Percentiles rank a stretch among this genome's conserved stretches.
Evolutionary conservation across 2,329 filamentous ascomycete species (phyloP).

Genomic region (Graphiopsis chlorocephala): DNA sequence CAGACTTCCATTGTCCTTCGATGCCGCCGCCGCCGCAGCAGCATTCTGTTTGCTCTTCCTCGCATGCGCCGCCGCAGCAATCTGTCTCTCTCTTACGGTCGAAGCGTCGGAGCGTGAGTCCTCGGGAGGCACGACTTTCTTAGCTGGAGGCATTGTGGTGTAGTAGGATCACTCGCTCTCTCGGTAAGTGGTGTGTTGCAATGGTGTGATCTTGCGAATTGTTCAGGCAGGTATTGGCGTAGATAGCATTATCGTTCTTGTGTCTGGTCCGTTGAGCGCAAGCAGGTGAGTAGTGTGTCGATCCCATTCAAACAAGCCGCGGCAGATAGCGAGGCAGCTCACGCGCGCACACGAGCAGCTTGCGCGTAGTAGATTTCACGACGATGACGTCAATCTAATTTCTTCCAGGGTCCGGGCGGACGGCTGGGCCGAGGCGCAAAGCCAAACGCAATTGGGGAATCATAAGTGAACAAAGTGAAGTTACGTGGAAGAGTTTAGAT

Average conservation of each 20-base stretch:
- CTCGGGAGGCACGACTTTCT: conserved; percentile 34
- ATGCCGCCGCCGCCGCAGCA: conserved; percentile 17
- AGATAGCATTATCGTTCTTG: not conserved
- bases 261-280: not conserved
- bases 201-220: not conserved
- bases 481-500: not conserved
- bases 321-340: not conserved
- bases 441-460: not conserved
- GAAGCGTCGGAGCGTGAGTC: conserved; percentile 38
- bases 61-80: conserved; percentile 37
- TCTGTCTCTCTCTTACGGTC: conserved; percentile 42
- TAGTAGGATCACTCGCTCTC: not conserved
- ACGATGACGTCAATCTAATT: not conserved
- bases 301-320: conserved; percentile 2
- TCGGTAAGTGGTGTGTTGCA: not conserved
- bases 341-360: not conserved
- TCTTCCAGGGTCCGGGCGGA: not conserved
- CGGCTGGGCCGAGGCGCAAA: not conserved
- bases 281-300: not conserved
- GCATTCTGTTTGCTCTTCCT: conserved; percentile 36
- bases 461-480: not conserved
- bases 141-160: conserved; percentile 37
- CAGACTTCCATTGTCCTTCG: conserved; percentile 23
- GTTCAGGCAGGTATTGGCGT: not conserved
- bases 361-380: not conserved